Conservation (phyloP, 371 early-diverging fungal genomes). For the Actinomortierella ambigua region DNA sequence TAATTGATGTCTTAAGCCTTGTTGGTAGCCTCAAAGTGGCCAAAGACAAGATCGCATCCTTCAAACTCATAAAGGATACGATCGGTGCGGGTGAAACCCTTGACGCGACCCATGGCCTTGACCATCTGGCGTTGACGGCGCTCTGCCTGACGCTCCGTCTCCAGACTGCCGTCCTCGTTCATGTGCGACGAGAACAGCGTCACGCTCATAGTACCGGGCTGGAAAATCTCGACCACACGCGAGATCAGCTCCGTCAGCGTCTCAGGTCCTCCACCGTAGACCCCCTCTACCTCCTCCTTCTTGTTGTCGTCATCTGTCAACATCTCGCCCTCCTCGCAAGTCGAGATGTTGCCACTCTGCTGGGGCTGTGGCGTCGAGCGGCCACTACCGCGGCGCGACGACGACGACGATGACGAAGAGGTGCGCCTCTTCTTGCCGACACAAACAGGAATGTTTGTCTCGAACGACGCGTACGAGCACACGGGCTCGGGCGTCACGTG, state of each 20-base stretch:
- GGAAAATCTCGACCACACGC: slow-evolving; percentile 79
- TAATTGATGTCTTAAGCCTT: slow-evolving; percentile 47
- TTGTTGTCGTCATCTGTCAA: slow-evolving; percentile 13
- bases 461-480: slow-evolving; percentile 97
- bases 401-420: slow-evolving; percentile 13
- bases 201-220: slow-evolving; percentile 81
- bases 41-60: slow-evolving; percentile 76
- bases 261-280: slow-evolving; percentile 50
- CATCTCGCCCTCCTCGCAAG: slow-evolving; percentile 32
- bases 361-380: slow-evolving; percentile 1
- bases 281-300: slow-evolving; percentile 22
- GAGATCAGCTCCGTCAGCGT: slow-evolving; percentile 70
- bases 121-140: slow-evolving; percentile 51
- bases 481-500: slow-evolving; percentile 98
- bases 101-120: slow-evolving; percentile 49
- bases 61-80: slow-evolving; percentile 81
- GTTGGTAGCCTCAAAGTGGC: slow-evolving; percentile 56
- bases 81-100: slow-evolving; percentile 68
- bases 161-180: slow-evolving; percentile 47
- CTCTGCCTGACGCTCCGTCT: slow-evolving; percentile 35
- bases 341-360: slow-evolving; percentile 5
- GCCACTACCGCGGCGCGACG: slow-evolving; percentile 20
- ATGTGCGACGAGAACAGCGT: slow-evolving; percentile 78
- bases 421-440: slow-evolving; percentile 18
- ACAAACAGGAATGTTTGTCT: slow-evolving; percentile 83